Evolutionary conservation across 352 stramenopile species (phyloP).

Genomic region (Globisporangium lucens): DNA sequence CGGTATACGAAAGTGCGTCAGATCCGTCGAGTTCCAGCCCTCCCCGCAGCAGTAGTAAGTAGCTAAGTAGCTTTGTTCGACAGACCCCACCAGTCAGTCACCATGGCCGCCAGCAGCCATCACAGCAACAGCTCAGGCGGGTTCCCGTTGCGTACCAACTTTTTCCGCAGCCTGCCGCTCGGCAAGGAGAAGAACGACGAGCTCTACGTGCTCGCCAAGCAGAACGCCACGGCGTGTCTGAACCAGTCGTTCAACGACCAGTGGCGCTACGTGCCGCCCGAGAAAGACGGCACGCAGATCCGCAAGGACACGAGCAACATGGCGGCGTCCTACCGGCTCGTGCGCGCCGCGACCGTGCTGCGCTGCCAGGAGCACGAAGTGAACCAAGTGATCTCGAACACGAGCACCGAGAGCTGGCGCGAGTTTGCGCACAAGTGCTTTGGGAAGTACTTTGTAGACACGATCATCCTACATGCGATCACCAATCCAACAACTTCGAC

Average conservation of each 20-base stretch:
- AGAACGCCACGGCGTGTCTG: constrained; percentile 53
- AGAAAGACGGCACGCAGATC: constrained; percentile 78
- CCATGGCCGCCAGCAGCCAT: constrained; percentile 3
- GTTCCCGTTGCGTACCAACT: constrained; percentile 68
- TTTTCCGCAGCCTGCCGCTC: constrained; percentile 68
- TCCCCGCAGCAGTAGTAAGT: neutral
- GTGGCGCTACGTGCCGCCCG: constrained; percentile 74
- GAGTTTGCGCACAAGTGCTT: constrained; percentile 77
- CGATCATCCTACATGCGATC: constrained; percentile 71
- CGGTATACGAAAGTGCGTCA: neutral
- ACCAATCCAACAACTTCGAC: constrained; percentile 3
- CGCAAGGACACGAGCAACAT: constrained; percentile 83
- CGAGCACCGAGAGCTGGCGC: constrained; percentile 66
- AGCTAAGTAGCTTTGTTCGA: neutral
- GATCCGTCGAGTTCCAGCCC: neutral
- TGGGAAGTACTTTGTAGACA: constrained; percentile 71
- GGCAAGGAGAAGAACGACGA: constrained; percentile 50
- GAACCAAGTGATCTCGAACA: constrained; percentile 70
- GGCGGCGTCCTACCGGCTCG: constrained; percentile 53
- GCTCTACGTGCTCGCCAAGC: constrained; percentile 50
- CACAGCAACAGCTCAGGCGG: constrained; percentile 17
- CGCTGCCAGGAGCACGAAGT: constrained; percentile 74
- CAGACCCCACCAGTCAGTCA: neutral
- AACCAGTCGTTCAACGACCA: constrained; percentile 78
- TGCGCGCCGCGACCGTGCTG: constrained; percentile 66